Evolutionary conservation across 495 filamentous ascomycete species (phyloP), one percentile per base, ranked within the genome.

Genomic region (Aspergillus incahuasiensis): DNA sequence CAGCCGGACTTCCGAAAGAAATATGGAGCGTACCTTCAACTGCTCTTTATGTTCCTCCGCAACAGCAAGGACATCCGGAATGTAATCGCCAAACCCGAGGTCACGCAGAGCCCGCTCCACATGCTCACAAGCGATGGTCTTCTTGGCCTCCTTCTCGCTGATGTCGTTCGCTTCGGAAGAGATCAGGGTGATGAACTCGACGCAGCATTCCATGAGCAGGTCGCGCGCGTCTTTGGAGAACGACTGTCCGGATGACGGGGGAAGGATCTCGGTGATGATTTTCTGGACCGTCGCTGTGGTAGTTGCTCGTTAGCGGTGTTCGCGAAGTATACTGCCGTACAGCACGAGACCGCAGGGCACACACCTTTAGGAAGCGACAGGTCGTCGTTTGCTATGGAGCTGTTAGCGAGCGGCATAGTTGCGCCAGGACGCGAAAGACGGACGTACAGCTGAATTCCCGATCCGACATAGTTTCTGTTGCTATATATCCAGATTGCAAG

Each of bases 151-250:
- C 64, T 92, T 95, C 72, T 98, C 94, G 15, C 91, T 90, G 58
- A 98, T 98, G 61, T 98, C 94, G 68, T 98, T 98, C 8, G 94
- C 95, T 74, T 98, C 91, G 34, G 89, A 94, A 21, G 92, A 96
- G 52, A 98, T 89, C 52, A 98, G 81, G 9, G 95, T 97, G 69
- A 98, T 97, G 76, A 97, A 98, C 67, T 98, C 94, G 58, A 97
- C 94, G 68, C 95, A 98, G 78, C 92, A 97, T 72, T 97, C 94
- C 73, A 97, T 97, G 41, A 98, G 82, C 5, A 97, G 78, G 63
- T 98, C 94, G 48, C 95, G 85, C 2, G 94, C 90, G 62, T 98
- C 94, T 73, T 92, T 95, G 21, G 90, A 88, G 67, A 97, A 97
- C 3, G 81, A 82, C 40, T 88, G 76, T 48, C 84, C 86, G 53